A percentile compares a stretch with the other conserved stretches of the same genome.
Evolutionary conservation across 257 asterid species (phyloP).

Genomic region (Hygrophila difformis): DNA sequence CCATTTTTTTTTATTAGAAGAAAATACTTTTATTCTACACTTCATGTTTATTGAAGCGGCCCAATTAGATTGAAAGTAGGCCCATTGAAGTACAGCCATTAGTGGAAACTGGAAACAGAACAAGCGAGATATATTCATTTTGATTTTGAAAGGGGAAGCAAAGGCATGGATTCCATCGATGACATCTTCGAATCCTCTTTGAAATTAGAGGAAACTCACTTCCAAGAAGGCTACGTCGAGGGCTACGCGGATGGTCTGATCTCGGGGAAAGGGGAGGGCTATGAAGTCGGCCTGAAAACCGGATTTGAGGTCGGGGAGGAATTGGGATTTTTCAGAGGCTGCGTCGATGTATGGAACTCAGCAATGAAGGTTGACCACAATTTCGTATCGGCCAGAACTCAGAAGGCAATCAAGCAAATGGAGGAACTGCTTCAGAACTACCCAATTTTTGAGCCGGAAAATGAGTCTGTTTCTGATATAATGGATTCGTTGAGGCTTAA

Average conservation of each 20-base stretch:
- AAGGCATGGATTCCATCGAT: slow-evolving; percentile 31
- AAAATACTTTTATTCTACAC: no score
- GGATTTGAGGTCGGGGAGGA: slow-evolving; percentile 63
- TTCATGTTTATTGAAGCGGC: no score
- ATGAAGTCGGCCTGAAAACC: slow-evolving; percentile 43
- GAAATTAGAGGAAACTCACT: slow-evolving; percentile 43
- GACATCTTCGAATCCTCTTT: slow-evolving; percentile 51
- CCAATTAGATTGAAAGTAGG: no score
- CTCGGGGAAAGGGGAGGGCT: slow-evolving; percentile 51
- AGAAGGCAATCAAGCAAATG: slow-evolving; percentile 42
- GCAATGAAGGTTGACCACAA: slow-evolving; percentile 36
- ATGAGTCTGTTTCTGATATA: slow-evolving; percentile 37
- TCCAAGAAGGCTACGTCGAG: slow-evolving; percentile 44
- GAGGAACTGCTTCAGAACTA: slow-evolving; percentile 38
- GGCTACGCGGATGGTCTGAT: slow-evolving; percentile 51
- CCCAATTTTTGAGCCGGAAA: slow-evolving; percentile 50
- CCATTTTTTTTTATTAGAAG: no score
- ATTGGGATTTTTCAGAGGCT: slow-evolving; percentile 58
- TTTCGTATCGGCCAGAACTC: slow-evolving; percentile 31
- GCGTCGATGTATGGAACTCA: slow-evolving; percentile 46
- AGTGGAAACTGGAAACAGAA: no score
- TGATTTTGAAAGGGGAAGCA: no score
- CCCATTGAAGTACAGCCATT: no score
- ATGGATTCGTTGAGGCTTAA: slow-evolving; percentile 50
- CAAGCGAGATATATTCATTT: no score